Conservation (phyloP, 192 early-diverging fungal genomes). For the Phycomyces blakesleeanus region DNA sequence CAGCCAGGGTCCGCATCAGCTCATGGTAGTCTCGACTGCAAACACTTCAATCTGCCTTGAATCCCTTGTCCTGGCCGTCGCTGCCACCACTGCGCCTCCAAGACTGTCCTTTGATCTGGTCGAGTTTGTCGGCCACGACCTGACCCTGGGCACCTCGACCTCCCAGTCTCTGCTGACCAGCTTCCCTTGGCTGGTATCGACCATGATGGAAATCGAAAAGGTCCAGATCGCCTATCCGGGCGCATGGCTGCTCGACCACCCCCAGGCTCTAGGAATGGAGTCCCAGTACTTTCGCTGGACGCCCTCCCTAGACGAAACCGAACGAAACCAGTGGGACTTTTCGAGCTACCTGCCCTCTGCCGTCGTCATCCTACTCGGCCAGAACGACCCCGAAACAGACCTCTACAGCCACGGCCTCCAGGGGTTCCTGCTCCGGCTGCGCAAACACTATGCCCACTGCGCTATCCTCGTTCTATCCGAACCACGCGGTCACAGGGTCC, state of each 20-base stretch:
- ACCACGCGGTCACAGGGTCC: constrained; percentile 20
- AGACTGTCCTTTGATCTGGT: neutral
- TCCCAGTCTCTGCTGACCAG: constrained; percentile 17
- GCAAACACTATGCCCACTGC: neutral
- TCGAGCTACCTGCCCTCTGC: constrained; percentile 5
- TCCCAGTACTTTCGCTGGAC: constrained; percentile 20
- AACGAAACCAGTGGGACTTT: constrained; percentile 8
- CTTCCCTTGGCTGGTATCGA: constrained; percentile 21
- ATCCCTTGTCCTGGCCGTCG: neutral
- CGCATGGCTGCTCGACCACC: constrained; percentile 12
- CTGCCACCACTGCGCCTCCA: neutral
- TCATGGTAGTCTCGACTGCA: constrained; percentile 10
- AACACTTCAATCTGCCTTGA: neutral
- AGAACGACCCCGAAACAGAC: constrained; percentile 17
- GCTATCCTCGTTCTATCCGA: constrained; percentile 21
- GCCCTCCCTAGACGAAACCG: neutral
- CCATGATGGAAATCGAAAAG: constrained; percentile 16
- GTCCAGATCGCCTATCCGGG: constrained; percentile 16
- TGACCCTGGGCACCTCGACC: constrained; percentile 12
- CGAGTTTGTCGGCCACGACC: constrained; percentile 27
- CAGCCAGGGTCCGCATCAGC: constrained; percentile 1
- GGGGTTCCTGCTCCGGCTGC: constrained; percentile 8
- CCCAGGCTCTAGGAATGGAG: constrained; percentile 9
- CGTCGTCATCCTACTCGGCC: constrained; percentile 17
- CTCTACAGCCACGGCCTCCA: neutral